These are phyloP conservation scores for Mytilinidion resinicola DNA, from an alignment of 495 filamentous ascomycete genomes.

Conservation along the genomic window DNA sequence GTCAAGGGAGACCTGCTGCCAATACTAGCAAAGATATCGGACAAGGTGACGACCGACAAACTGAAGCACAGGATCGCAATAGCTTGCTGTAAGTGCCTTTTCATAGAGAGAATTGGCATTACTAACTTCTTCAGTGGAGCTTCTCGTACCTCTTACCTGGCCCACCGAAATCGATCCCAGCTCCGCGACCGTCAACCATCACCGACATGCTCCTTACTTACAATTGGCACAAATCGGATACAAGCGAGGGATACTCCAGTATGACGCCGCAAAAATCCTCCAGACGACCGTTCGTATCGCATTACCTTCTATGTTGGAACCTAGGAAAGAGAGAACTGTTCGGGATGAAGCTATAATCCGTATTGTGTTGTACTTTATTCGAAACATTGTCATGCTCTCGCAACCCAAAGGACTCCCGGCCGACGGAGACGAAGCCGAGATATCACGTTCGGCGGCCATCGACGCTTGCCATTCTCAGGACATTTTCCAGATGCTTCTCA, in stretches of 20 bases:
- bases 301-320: slow-evolving; percentile 78
- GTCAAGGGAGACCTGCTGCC: slow-evolving; percentile 82
- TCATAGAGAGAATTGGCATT: background rate
- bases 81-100: slow-evolving; percentile 55
- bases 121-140: slow-evolving; percentile 52
- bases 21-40: slow-evolving; percentile 57
- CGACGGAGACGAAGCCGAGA: slow-evolving; percentile 77
- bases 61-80: slow-evolving; percentile 73
- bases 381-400: slow-evolving; percentile 80
- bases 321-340: slow-evolving; percentile 64
- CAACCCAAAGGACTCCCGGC: slow-evolving; percentile 53
- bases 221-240: slow-evolving; percentile 82
- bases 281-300: slow-evolving; percentile 71
- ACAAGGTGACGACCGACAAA: slow-evolving; percentile 47
- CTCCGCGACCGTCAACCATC: slow-evolving; percentile 86
- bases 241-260: slow-evolving; percentile 79
- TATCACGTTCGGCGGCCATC: slow-evolving; percentile 79
- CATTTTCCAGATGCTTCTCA: slow-evolving; percentile 75
- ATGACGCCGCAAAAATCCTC: slow-evolving; percentile 67
- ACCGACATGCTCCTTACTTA: slow-evolving; percentile 81
- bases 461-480: slow-evolving; percentile 87
- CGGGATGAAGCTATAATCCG: slow-evolving; percentile 93
- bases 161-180: slow-evolving; percentile 71
- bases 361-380: slow-evolving; percentile 77
- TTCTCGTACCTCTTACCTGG: slow-evolving; percentile 94